These are phyloP conservation scores for Eragrostis curvula DNA, from an alignment of 176 grass and related monocot species.

Conservation along the genomic window DNA sequence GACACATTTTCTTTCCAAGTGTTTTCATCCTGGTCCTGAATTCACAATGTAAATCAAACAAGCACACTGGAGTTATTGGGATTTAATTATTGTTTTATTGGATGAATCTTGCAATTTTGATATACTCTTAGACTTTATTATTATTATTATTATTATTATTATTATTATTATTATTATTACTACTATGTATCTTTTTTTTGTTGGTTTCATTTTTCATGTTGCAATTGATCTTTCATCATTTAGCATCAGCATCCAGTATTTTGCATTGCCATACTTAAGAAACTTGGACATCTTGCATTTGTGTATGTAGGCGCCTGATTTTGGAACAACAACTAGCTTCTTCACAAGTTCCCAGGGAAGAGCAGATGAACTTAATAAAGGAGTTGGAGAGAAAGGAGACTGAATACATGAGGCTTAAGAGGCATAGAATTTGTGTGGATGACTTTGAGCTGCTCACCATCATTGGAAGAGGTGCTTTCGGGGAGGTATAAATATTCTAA, in stretches of 20 bases:
- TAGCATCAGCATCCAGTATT: neutral
- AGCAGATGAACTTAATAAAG: constrained; percentile 69
- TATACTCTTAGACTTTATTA: neutral
- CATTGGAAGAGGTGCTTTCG: constrained; percentile 77
- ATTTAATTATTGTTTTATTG: neutral
- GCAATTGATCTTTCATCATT: constrained; percentile 17
- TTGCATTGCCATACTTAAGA: neutral
- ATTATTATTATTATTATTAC: too few species aligned
- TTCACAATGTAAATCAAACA: neutral
- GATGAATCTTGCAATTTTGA: constrained; percentile 12
- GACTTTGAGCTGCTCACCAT: constrained; percentile 71
- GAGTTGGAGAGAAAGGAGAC: constrained; percentile 80
- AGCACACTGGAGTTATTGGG: neutral
- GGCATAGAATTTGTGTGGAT: constrained; percentile 66
- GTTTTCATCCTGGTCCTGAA: neutral
- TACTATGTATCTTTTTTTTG: neutral
- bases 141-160: too few species aligned
- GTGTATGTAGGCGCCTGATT: constrained; percentile 52
- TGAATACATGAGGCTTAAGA: constrained; percentile 76
- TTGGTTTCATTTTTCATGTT: neutral
- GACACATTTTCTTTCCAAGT: neutral
- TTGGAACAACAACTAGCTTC: constrained; percentile 71
- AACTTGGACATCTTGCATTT: neutral
- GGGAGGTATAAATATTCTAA: constrained; percentile 49
- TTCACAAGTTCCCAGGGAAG: constrained; percentile 60